Conservation (phyloP, 2,329 filamentous ascomycete genomes). For the Boeremia exigua region DNA sequence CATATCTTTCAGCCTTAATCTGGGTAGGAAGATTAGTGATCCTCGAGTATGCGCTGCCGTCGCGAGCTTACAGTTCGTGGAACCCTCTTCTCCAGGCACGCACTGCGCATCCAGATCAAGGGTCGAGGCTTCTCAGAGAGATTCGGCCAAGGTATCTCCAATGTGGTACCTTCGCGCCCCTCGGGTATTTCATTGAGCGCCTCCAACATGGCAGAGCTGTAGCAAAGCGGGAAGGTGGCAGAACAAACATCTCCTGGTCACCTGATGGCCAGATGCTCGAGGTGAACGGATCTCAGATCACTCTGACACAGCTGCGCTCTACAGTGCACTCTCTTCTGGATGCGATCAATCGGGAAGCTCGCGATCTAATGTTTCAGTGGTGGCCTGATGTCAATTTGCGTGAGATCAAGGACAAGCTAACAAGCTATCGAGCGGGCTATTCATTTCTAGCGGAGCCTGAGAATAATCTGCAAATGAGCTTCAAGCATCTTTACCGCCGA, state of each 20-base stretch:
- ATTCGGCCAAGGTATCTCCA: slow-evolving; percentile 3
- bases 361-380: slow-evolving; percentile 3
- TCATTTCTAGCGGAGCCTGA: not conserved
- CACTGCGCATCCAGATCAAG: not conserved
- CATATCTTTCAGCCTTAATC: not conserved
- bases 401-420: not conserved
- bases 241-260: not conserved
- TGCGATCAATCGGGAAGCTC: too few relatives aligned
- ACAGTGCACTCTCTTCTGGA: too few relatives aligned
- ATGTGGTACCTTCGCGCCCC: not conserved
- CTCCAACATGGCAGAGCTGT: slow-evolving; percentile 1
- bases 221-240: not conserved
- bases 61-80: not conserved
- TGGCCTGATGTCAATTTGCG: not conserved
- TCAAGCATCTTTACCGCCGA: not conserved
- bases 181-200: not conserved
- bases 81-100: not conserved
- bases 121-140: not conserved
- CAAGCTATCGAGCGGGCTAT: not conserved
- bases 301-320: too few relatives aligned
- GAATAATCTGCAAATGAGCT: slow-evolving; percentile 1
- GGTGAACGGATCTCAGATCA: not conserved
- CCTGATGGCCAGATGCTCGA: not conserved
- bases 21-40: not conserved
- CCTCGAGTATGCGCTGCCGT: not conserved